Evolutionary conservation across 148 eudicot species (phyloP).

Genomic region (Cornus florida): DNA sequence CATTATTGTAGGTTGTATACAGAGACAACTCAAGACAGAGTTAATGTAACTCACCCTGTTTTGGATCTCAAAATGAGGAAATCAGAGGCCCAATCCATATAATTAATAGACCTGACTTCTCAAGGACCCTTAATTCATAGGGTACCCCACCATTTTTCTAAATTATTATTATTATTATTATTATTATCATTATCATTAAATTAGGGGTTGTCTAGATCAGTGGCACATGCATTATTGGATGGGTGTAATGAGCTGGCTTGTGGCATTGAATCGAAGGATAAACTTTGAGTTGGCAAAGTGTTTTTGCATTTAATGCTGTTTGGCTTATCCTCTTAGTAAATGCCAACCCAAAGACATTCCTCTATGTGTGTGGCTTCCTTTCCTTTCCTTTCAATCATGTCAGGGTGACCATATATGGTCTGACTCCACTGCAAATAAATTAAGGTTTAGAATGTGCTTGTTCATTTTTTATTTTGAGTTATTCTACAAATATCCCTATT

Average conservation of each 20-base stretch:
- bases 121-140: background rate
- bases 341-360: background rate
- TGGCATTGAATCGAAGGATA: background rate
- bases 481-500: no score
- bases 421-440: no score
- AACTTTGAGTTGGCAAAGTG: background rate
- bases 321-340: background rate
- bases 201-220: background rate
- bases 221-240: background rate
- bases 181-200: no score
- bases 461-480: no score
- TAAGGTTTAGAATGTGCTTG: no score
- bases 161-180: no score
- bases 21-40: no score
- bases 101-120: background rate
- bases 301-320: conserved; percentile 4
- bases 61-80: no score
- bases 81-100: no score
- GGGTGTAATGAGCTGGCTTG: background rate
- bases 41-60: no score
- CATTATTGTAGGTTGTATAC: background rate
- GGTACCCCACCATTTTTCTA: background rate
- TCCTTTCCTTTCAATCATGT: background rate
- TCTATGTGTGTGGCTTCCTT: background rate
- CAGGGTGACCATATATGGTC: background rate